A percentile compares a stretch with the other conserved stretches of the same genome.
Conservation (phyloP, 2,329 filamentous ascomycete species). For the Ciborinia camelliae region DNA sequence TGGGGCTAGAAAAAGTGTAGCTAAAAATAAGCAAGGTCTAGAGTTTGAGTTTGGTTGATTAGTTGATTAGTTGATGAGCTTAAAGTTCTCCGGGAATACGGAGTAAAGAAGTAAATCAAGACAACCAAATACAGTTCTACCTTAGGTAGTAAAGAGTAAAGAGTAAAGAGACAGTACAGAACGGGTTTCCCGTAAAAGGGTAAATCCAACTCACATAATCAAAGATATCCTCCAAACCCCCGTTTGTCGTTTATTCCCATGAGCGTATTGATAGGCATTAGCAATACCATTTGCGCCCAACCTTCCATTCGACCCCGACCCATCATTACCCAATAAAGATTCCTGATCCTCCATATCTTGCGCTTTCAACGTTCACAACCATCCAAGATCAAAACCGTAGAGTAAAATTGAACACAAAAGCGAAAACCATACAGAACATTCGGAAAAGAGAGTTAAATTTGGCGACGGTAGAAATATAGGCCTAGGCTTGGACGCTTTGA, state of each 20-base stretch:
- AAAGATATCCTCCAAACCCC: neutral
- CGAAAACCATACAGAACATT: neutral
- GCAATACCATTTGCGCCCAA: conserved; percentile 2
- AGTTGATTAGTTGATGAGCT: neutral
- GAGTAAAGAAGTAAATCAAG: neutral
- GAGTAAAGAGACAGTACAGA: neutral
- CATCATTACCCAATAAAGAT: conserved; percentile 13
- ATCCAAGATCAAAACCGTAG: neutral
- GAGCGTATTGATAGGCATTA: conserved; percentile 9
- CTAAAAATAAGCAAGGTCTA: conserved; percentile 31
- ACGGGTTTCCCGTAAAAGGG: no score
- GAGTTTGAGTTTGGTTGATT: neutral
- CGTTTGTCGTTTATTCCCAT: neutral
- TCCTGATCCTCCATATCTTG: conserved; percentile 19
- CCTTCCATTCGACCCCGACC: conserved; percentile 6
- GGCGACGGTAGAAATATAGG: neutral
- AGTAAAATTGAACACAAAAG: neutral
- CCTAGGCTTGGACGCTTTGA: neutral
- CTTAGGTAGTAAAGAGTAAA: no score
- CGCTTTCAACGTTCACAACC: neutral
- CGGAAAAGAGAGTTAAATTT: neutral
- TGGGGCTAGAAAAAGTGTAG: conserved; percentile 28
- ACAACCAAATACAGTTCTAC: neutral
- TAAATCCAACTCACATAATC: conserved; percentile 2
- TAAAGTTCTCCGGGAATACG: neutral